These are phyloP conservation scores for Yamadazyma sp. DNA, from an alignment of 805 yeast species.

Conservation along the genomic window DNA sequence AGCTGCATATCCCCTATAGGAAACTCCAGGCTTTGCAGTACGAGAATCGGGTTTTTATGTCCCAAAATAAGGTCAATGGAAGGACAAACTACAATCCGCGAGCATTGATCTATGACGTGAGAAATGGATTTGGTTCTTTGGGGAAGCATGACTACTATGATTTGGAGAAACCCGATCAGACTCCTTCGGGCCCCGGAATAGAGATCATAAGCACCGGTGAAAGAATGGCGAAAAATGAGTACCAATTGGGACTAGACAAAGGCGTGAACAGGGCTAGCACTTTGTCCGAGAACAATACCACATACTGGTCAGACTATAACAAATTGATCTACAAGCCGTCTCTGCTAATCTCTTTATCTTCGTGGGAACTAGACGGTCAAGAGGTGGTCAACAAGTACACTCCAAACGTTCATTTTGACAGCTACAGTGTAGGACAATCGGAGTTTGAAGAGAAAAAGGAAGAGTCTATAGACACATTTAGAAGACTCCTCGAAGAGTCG, in stretches of 20 bases:
- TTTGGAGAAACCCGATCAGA: neutral
- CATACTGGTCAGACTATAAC: constrained; percentile 80
- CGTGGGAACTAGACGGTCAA: constrained; percentile 51
- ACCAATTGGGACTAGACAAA: constrained; percentile 62
- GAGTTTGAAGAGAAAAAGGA: constrained; percentile 48
- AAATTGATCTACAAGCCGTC: constrained; percentile 65
- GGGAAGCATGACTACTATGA: constrained; percentile 51
- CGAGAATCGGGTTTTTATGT: constrained; percentile 43
- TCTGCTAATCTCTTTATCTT: constrained; percentile 50
- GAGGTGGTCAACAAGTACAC: constrained; percentile 27
- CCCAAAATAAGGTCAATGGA: constrained; percentile 21
- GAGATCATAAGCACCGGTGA: constrained; percentile 34
- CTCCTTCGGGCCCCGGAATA: constrained; percentile 5
- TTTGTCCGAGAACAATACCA: constrained; percentile 44
- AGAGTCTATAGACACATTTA: constrained; percentile 51
- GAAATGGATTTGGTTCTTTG: constrained; percentile 74
- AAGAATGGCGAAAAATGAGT: constrained; percentile 50
- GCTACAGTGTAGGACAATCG: constrained; percentile 55
- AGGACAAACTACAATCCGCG: constrained; percentile 71
- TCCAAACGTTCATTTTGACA: constrained; percentile 42
- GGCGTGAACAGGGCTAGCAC: constrained; percentile 28
- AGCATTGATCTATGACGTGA: constrained; percentile 75
- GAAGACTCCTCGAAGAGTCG: constrained; percentile 69
- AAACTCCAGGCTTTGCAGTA: constrained; percentile 47
- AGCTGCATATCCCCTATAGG: constrained; percentile 58